Conservation (phyloP, 1,139 yeast genomes). For the Hemisphaericaspora xylofermentans region DNA sequence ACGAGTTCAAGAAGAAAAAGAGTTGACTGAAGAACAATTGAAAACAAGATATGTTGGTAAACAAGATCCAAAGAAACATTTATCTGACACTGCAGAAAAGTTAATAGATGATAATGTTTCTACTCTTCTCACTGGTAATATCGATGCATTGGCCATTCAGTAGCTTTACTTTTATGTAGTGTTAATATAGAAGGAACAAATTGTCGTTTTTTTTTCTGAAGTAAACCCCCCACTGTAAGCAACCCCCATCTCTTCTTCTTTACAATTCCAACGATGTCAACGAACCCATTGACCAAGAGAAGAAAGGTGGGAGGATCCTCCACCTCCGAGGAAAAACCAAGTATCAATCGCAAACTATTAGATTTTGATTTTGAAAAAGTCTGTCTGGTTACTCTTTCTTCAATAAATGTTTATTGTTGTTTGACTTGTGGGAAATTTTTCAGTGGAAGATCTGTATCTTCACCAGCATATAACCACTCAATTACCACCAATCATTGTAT, state of each 20-base stretch:
- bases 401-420: conserved; percentile 67
- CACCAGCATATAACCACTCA: conserved; percentile 71
- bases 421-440: conserved; percentile 71
- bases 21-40: conserved; percentile 80
- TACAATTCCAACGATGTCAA: conserved; percentile 4
- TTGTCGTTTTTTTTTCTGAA: neutral
- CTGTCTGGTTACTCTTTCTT: conserved; percentile 63
- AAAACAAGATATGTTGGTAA: conserved; percentile 97
- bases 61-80: conserved; percentile 97
- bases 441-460: conserved; percentile 61
- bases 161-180: conserved; percentile 21
- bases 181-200: neutral
- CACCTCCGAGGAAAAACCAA: conserved; percentile 30
- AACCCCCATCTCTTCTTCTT: neutral
- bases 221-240: neutral
- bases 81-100: conserved; percentile 82
- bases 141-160: conserved; percentile 80
- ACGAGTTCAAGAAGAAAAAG: conserved; percentile 91
- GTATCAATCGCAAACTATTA: conserved; percentile 51
- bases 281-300: conserved; percentile 9
- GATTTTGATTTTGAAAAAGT: conserved; percentile 72
- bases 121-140: conserved; percentile 81
- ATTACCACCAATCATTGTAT: conserved; percentile 63
- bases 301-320: conserved; percentile 1
- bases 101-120: conserved; percentile 89